Percentiles rank a stretch among this genome's conserved stretches.
phyloP scores from a whole-genome alignment of 306 rosid genomes.

The Mimosa pudica region DNA sequence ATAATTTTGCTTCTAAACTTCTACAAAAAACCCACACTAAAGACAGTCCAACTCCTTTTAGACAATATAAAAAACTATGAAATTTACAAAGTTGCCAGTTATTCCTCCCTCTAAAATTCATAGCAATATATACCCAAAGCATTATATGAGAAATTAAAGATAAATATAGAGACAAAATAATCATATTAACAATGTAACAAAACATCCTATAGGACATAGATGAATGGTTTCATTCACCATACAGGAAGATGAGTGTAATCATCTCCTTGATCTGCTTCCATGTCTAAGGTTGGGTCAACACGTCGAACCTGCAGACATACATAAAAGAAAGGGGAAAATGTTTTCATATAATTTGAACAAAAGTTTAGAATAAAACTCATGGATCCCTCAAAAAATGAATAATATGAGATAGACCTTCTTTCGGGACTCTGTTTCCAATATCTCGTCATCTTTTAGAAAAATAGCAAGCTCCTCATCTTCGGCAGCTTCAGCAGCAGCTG shows the following conservation, averaged over 20 bases:
- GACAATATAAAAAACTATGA: background rate
- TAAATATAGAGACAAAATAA: background rate
- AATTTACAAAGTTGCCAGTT: conserved; percentile 16
- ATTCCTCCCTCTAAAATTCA: conserved; percentile 13
- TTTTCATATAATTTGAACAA: conserved; percentile 22
- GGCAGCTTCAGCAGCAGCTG: conserved; percentile 99
- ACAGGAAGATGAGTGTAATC: conserved; percentile 96
- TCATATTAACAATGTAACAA: background rate
- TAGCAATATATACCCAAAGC: background rate
- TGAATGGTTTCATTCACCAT: conserved; percentile 53
- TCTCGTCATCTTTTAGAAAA: conserved; percentile 84
- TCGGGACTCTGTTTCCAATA: conserved; percentile 83
- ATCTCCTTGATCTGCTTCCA: conserved; percentile 98
- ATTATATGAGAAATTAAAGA: conserved; percentile 4
- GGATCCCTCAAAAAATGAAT: conserved; percentile 19
- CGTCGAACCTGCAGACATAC: conserved; percentile 62
- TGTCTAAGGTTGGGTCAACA: conserved; percentile 96
- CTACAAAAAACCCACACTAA: conserved; percentile 7
- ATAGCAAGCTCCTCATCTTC: conserved; percentile 97
- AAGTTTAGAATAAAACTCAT: conserved; percentile 33
- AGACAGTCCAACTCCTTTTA: background rate
- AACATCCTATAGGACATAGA: conserved; percentile 37
- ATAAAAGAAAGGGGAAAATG: conserved; percentile 6
- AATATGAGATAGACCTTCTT: conserved; percentile 61
- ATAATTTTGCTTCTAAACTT: conserved; percentile 19